Conservation (phyloP, 768 basidiomycete species). For the Pulveroboletus sp. region DNA sequence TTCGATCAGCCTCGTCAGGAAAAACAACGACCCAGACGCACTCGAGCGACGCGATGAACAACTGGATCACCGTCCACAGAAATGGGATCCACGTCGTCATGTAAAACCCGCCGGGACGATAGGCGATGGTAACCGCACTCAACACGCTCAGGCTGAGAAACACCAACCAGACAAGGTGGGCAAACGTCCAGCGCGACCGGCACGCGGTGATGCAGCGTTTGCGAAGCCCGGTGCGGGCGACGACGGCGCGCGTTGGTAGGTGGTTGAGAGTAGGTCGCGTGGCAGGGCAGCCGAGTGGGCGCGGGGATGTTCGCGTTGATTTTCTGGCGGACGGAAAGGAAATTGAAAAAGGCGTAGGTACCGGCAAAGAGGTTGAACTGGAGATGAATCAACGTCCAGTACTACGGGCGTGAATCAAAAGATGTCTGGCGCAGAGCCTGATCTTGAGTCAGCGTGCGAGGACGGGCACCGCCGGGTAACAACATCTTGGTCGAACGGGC, state of each 20-base stretch:
- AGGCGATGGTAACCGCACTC: constrained; percentile 39
- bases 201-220: constrained; percentile 28
- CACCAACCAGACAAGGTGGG: constrained; percentile 36
- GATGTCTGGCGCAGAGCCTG: no score
- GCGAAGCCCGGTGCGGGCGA: constrained; percentile 7
- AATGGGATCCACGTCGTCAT: constrained; percentile 48
- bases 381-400: constrained; percentile 46
- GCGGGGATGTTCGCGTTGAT: neutral
- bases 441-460: no score
- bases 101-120: constrained; percentile 34
- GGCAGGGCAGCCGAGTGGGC: constrained; percentile 1
- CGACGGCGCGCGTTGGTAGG: neutral
- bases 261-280: neutral
- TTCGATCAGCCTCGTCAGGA: neutral
- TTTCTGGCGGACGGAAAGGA: constrained; percentile 36
- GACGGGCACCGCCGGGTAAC: no score
- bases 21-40: constrained; percentile 9
- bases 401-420: constrained; percentile 46
- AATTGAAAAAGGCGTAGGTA: constrained; percentile 40
- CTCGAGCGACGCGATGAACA: constrained; percentile 40
- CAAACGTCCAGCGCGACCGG: constrained; percentile 38
- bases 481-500: no score
- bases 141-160: constrained; percentile 34
- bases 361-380: constrained; percentile 40
- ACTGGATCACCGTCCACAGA: constrained; percentile 39